Evolutionary conservation across 2,329 filamentous ascomycete species (phyloP), one percentile per base, ranked within the genome.

Genomic region (Aureobasidium sp.): DNA sequence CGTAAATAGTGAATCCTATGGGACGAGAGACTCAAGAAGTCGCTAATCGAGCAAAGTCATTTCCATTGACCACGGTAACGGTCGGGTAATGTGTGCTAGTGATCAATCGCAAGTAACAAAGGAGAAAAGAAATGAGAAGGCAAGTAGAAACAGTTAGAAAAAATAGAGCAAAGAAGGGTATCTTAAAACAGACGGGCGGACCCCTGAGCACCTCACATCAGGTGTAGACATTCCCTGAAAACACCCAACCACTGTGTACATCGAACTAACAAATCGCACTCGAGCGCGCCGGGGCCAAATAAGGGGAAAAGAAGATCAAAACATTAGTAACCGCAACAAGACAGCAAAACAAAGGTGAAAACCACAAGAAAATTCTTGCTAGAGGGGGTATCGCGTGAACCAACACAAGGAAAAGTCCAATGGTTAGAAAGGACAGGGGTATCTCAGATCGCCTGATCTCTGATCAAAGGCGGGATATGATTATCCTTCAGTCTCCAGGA

Each of bases 331-430:
- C 17, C 42, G 20, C n/a, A 39, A 39, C 29, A 48, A 39, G 27
- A 36, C 22, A 29, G 27, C n/a, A 27, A 41, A 36, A 22, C 44
- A 42, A 49, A 17, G 31, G 25, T 15, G 36, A 20, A 45, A 51
- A 49, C n/a, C 42, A 42, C 20, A 29, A 41, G 36, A 17, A 41
- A 37, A 22, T 57, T 39, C 14, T 48, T 29, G 44, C 31, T 15
- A 27, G 31, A 47, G 29, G 45, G 53, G 55, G 55, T 59, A 49
- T 51, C 44, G 57, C 29, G n/a, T 34, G 45, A 60, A 60, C 39
- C 57, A 60, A 51, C 57, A 51, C 57, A 60, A 60, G 57, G 57
- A 60, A 60, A 60, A 45, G 57, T 60, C 57, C 57, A 27, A 41
- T 60, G 53, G 53, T 45, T 15, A 41, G 29, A 49, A 60, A 51